Evolutionary conservation across 768 basidiomycete genomes (phyloP).

Genomic region (Calocybe gangraenosa): DNA sequence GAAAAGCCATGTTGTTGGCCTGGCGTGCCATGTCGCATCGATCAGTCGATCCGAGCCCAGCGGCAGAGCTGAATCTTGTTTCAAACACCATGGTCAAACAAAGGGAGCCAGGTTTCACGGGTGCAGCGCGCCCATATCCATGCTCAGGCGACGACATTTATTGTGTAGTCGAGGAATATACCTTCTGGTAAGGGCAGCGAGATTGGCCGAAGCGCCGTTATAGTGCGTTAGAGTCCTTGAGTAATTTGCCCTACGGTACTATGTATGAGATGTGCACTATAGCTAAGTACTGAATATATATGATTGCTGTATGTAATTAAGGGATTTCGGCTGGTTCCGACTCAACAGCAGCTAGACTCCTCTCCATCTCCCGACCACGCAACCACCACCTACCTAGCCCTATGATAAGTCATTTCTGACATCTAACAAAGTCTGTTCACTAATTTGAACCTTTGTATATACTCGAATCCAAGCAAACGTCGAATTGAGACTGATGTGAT

Average conservation of each 20-base stretch:
- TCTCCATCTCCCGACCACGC: constrained; percentile 7
- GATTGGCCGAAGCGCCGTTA: neutral
- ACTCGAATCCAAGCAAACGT: constrained; percentile 84
- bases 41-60: constrained; percentile 19
- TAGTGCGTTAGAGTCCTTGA: neutral
- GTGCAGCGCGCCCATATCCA: constrained; percentile 37
- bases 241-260: too few species aligned
- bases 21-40: constrained; percentile 38
- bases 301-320: too few species aligned
- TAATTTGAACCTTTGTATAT: constrained; percentile 20
- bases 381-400: constrained; percentile 10
- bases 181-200: constrained; percentile 14
- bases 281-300: too few species aligned
- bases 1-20: constrained; percentile 35
- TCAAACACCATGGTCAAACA: constrained; percentile 9
- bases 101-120: constrained; percentile 16
- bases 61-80: constrained; percentile 15
- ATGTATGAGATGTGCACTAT: too few species aligned
- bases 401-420: constrained; percentile 56
- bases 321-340: constrained; percentile 9
- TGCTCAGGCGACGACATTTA: constrained; percentile 59
- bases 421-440: neutral
- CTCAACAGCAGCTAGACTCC: constrained; percentile 6
- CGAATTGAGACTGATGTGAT: constrained; percentile 99
- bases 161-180: constrained; percentile 55